Evolutionary conservation across 2,329 filamentous ascomycete genomes (phyloP).

Genomic region (Fusarium nelsonii): DNA sequence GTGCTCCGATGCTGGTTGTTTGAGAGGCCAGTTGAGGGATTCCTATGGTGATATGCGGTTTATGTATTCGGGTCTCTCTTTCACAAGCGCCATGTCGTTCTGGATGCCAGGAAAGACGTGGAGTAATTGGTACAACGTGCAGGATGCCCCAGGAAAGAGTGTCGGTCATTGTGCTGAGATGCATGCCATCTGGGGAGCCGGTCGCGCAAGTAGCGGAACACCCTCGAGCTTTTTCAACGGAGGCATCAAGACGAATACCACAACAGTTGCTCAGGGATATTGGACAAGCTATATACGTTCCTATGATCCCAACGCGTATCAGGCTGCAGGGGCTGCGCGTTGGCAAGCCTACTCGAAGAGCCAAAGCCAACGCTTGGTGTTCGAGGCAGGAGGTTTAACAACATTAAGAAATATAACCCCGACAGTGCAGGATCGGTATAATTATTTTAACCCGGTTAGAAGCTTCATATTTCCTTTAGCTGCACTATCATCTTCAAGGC

Average conservation of each 20-base stretch:
- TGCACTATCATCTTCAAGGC: no score
- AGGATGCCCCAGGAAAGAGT: constrained; percentile 63
- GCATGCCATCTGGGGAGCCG: constrained; percentile 74
- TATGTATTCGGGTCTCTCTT: constrained; percentile 52
- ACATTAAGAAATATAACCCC: constrained; percentile 54
- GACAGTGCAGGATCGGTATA: constrained; percentile 43
- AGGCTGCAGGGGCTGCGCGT: constrained; percentile 49
- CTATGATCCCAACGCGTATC: constrained; percentile 70
- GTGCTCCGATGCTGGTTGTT: constrained; percentile 49
- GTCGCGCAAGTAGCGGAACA: constrained; percentile 58
- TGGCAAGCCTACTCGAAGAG: constrained; percentile 56
- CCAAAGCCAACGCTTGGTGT: constrained; percentile 52
- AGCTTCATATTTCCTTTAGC: constrained; percentile 17
- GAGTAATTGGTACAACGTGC: constrained; percentile 78
- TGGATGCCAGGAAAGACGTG: constrained; percentile 61
- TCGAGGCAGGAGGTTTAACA: constrained; percentile 55
- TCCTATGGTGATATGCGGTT: constrained; percentile 53
- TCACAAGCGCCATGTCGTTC: constrained; percentile 47
- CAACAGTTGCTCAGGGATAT: constrained; percentile 74
- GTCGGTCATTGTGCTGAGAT: constrained; percentile 74
- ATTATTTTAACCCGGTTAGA: constrained; percentile 30
- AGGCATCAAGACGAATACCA: constrained; percentile 66
- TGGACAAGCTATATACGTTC: constrained; percentile 79
- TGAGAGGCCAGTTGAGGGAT: constrained; percentile 53
- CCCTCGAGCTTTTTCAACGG: constrained; percentile 67